Evolutionary conservation across 139 green algal species (phyloP).

Genomic region (Astrephomene gubernaculifera): DNA sequence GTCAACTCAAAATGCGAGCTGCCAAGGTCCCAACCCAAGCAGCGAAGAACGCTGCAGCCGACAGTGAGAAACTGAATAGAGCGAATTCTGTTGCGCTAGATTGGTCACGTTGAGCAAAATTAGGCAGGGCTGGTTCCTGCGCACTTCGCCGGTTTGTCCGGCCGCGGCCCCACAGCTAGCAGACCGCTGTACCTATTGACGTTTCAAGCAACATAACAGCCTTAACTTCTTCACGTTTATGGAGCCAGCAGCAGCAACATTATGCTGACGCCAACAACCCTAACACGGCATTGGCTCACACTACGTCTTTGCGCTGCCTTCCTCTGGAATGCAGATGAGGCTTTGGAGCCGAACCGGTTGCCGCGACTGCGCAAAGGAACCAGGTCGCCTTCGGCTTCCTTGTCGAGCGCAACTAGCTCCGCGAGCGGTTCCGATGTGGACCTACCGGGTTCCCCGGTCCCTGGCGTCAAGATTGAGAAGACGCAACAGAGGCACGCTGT

Average conservation of each 20-base stretch:
- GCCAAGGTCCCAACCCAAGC: neutral
- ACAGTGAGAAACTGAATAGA: constrained; percentile 16
- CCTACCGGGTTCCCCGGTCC: neutral
- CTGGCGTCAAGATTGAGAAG: neutral
- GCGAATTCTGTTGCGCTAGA: neutral
- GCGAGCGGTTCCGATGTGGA: neutral
- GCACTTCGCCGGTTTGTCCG: neutral
- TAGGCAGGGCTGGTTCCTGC: too few relatives aligned
- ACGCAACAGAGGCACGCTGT: constrained; percentile 7
- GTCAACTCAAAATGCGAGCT: constrained; percentile 7
- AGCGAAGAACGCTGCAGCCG: neutral
- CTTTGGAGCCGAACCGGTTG: neutral
- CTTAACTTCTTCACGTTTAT: neutral
- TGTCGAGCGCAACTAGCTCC: neutral
- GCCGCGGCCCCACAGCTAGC: neutral
- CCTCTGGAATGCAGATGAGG: neutral
- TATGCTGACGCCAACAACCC: constrained; percentile 4
- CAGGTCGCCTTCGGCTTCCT: neutral
- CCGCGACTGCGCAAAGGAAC: neutral
- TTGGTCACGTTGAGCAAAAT: neutral
- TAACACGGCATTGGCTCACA: neutral
- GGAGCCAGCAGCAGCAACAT: neutral
- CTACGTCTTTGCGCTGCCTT: neutral
- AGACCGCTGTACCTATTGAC: neutral
- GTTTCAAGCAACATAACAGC: too few relatives aligned